Evolutionary conservation across 345 rosid genomes (phyloP), one percentile per base, ranked within the genome.

Genomic region (Barbarea vulgaris): DNA sequence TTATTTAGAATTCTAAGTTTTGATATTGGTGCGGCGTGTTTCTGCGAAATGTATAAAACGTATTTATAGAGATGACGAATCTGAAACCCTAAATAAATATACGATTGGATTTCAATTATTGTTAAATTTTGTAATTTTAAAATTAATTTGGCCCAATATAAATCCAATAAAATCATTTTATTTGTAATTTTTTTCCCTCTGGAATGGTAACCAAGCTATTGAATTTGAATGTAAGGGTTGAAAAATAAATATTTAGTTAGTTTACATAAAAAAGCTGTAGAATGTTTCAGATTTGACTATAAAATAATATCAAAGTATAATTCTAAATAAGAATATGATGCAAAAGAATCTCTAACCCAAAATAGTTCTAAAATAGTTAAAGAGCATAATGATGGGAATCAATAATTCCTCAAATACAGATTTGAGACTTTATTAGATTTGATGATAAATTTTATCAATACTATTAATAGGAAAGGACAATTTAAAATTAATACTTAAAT

Each of bases 131-230:
- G 7, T 25, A 17, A 11, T 37, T 2, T 24, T 7, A 2, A 56
- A 42, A 14, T 18, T 56, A 56, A 17, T 70, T 44, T 14, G 74
- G 74, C 65, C 55, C 55, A 69, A 19, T 19, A 1, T 13, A 42
- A 30, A 9, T 44, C 33, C 28, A 19, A 9, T 31, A 46, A 44
- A 60, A 22, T 21, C 2, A 0, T 60, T 60, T 37, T 3, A 7
- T 36, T 60, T 60, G 19, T 37, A 36, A 21, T n/a, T n/a, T n/a
- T n/a, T 36, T 5, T 60, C 5, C 0, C 2, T 56, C 5, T 0
- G 30, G 31, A 1, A 6, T 36, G n/a, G 5, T 19, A 60, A 37
- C 31, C 4, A 22, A 3, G 12, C 5, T 21, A 36, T 37, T 60
- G 0, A 15, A 3, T 12, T 21, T 21, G 6, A 21, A 3, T 21